Percentiles rank a stretch among this genome's conserved stretches.
Conservation (phyloP, 2,329 filamentous ascomycete species). For the Berkeleyomyces basicola region DNA sequence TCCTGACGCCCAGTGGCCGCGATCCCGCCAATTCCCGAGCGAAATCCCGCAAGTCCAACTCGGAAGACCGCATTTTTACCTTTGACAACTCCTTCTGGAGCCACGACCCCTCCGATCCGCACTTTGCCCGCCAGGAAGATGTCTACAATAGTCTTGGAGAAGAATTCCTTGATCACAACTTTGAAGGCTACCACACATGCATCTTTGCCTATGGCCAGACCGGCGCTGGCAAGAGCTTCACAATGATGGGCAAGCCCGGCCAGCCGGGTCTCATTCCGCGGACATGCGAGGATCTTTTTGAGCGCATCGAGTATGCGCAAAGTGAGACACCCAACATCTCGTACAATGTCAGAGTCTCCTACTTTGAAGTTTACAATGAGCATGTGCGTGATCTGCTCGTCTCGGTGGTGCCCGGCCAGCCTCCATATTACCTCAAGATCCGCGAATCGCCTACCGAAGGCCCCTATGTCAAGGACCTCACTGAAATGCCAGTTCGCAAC, state of each 20-base stretch:
- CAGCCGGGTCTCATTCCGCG: constrained; percentile 84
- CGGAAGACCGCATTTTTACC: constrained; percentile 81
- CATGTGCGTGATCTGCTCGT: constrained; percentile 89
- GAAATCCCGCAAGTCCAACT: constrained; percentile 48
- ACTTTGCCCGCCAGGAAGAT: constrained; percentile 85
- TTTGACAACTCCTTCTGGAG: constrained; percentile 99
- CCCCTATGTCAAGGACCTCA: constrained; percentile 92
- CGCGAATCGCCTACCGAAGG: constrained; percentile 89
- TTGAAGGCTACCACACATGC: constrained; percentile 96
- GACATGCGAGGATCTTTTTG: constrained; percentile 90
- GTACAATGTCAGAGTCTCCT: constrained; percentile 93
- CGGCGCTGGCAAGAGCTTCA: constrained; percentile 94
- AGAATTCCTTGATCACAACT: constrained; percentile 97
- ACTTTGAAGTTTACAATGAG: constrained; percentile 99
- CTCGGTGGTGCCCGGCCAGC: constrained; percentile 49
- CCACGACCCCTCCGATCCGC: constrained; percentile 57
- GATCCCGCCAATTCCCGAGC: constrained; percentile 36
- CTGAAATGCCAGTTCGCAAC: constrained; percentile 78
- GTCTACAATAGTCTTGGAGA: constrained; percentile 89
- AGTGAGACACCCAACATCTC: constrained; percentile 80
- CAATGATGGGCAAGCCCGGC: constrained; percentile 82
- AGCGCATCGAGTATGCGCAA: constrained; percentile 64
- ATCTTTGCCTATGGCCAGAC: constrained; percentile 99
- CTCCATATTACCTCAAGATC: constrained; percentile 89
- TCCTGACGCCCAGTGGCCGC: constrained; percentile 50